These are phyloP conservation scores for Annulohypoxylon bovei DNA, from an alignment of 495 filamentous ascomycete species.

Conservation along the genomic window DNA sequence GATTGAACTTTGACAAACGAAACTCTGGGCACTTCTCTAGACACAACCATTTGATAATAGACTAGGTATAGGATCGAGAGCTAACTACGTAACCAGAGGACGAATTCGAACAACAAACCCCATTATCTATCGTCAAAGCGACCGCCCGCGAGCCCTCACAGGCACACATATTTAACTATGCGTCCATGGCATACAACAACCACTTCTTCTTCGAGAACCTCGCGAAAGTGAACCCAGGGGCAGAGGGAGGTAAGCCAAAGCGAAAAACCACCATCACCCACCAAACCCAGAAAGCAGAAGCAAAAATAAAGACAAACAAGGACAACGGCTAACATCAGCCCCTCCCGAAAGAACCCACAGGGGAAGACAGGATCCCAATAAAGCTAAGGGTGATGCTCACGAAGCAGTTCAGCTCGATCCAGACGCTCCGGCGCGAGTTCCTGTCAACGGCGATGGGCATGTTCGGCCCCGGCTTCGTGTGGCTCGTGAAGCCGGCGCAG, in stretches of 20 bases:
- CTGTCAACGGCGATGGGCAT: slow-evolving; percentile 84
- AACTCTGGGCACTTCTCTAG: background rate
- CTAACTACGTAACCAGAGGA: slow-evolving; percentile 57
- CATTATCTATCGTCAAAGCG: slow-evolving; percentile 75
- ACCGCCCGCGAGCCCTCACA: slow-evolving; percentile 79
- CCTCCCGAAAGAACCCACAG: background rate
- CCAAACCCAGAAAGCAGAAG: background rate
- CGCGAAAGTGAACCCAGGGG: slow-evolving; percentile 59
- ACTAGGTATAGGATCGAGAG: background rate
- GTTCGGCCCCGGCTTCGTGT: slow-evolving; percentile 98
- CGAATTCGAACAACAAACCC: slow-evolving; percentile 63
- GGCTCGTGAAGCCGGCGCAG: slow-evolving; percentile 73
- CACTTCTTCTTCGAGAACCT: slow-evolving; percentile 86
- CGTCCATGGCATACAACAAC: slow-evolving; percentile 96
- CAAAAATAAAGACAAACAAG: background rate
- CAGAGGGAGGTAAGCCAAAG: slow-evolving; percentile 34
- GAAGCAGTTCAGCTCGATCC: slow-evolving; percentile 78
- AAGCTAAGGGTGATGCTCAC: slow-evolving; percentile 56
- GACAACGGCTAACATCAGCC: slow-evolving; percentile 6
- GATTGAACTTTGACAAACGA: background rate
- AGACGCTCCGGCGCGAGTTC: slow-evolving; percentile 81
- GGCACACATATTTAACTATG: slow-evolving; percentile 90
- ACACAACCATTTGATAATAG: background rate
- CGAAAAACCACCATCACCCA: background rate
- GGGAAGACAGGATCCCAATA: slow-evolving; percentile 45